phyloP scores from a whole-genome alignment of 805 yeast species.

The Millerozyma acaciae region DNA sequence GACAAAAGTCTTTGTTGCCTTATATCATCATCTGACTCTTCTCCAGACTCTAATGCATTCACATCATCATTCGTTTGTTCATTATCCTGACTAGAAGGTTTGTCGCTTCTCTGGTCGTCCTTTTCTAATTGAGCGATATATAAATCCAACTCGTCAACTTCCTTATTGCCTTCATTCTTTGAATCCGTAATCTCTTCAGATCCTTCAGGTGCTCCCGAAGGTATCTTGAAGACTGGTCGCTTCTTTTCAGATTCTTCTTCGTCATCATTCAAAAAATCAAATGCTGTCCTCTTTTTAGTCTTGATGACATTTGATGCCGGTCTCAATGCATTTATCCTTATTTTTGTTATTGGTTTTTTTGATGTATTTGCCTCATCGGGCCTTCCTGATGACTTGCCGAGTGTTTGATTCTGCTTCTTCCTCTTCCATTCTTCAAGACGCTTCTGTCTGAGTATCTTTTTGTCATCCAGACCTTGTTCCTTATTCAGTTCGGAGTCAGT shows the following conservation, averaged over 20 bases:
- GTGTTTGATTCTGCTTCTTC: constrained; percentile 16
- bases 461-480: constrained; percentile 8
- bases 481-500: neutral
- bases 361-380: neutral
- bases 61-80: constrained; percentile 1
- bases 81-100: neutral
- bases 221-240: too few species aligned
- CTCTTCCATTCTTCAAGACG: constrained; percentile 53
- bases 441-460: constrained; percentile 27
- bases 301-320: neutral
- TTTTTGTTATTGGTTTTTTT: neutral
- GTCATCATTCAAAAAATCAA: neutral
- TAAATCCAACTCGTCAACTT: constrained; percentile 20
- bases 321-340: neutral
- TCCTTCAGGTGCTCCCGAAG: too few species aligned
- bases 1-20: constrained; percentile 31
- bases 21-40: constrained; percentile 32
- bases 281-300: neutral
- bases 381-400: constrained; percentile 1
- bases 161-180: too few species aligned
- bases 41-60: constrained; percentile 15
- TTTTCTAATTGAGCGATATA: constrained; percentile 6
- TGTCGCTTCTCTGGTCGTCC: neutral
- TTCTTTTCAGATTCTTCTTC: constrained; percentile 1
- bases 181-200: neutral